A percentile compares a stretch with the other conserved stretches of the same genome.
These are phyloP conservation scores for Myriangium duriaei DNA, from an alignment of 2,329 filamentous ascomycete species.

Conservation along the genomic window DNA sequence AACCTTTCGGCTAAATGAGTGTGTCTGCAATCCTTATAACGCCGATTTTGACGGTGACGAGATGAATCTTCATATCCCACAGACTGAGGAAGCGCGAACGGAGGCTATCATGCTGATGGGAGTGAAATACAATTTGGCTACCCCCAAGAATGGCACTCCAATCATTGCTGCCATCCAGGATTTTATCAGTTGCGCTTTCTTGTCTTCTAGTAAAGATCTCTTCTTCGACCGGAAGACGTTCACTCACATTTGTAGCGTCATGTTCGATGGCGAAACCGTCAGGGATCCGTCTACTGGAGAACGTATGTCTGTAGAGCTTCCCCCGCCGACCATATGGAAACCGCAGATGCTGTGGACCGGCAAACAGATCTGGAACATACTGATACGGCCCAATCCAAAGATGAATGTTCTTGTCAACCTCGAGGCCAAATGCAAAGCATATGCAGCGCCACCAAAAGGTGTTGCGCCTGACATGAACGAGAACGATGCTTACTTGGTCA, in stretches of 20 bases:
- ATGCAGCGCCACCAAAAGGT: constrained; percentile 43
- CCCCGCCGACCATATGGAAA: constrained; percentile 74
- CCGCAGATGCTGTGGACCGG: constrained; percentile 87
- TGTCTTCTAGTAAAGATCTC: constrained; percentile 81
- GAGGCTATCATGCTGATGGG: constrained; percentile 97
- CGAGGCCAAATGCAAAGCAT: constrained; percentile 83
- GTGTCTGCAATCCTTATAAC: constrained; percentile 96
- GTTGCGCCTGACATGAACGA: constrained; percentile 66
- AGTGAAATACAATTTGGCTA: constrained; percentile 89
- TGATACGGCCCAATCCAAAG: constrained; percentile 80
- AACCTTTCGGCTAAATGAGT: constrained; percentile 94
- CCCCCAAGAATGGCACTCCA: constrained; percentile 93
- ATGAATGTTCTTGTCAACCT: constrained; percentile 78
- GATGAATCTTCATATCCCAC: constrained; percentile 97
- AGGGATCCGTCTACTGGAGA: constrained; percentile 34
- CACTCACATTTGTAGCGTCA: constrained; percentile 80
- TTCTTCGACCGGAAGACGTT: constrained; percentile 88
- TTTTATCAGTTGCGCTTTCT: constrained; percentile 91
- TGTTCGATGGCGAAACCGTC: constrained; percentile 62
- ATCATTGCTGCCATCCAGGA: constrained; percentile 99
- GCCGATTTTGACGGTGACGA: constrained; percentile 98
- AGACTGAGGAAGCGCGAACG: constrained; percentile 90
- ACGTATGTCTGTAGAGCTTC: constrained; percentile 61
- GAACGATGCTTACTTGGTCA: constrained; percentile 72
- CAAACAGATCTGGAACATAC: constrained; percentile 86